A percentile compares a stretch with the other conserved stretches of the same genome.
phyloP scores from a whole-genome alignment of 2,329 filamentous ascomycete genomes.

The Calonectria pauciramosa region DNA sequence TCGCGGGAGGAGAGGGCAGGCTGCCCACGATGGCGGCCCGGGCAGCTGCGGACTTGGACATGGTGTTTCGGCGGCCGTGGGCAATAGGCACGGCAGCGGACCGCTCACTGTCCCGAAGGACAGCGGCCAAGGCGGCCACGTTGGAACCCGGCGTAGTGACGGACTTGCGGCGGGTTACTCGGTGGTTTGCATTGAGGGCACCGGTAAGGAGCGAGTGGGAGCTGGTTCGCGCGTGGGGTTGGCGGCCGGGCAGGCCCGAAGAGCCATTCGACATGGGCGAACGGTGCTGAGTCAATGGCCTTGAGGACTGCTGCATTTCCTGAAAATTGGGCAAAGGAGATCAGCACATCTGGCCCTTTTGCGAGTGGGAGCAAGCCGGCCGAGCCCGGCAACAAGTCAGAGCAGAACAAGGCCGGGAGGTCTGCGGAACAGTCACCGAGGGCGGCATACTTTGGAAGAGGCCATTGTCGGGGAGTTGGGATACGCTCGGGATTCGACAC shows the following conservation, averaged over 20 bases:
- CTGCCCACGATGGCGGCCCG: slow-evolving; percentile 67
- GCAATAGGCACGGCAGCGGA: slow-evolving; percentile 69
- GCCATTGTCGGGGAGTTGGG: slow-evolving; percentile 66
- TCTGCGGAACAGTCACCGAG: slow-evolving; percentile 39
- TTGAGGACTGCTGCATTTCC: slow-evolving; percentile 76
- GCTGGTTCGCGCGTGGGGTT: slow-evolving; percentile 80
- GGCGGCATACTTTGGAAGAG: slow-evolving; percentile 70
- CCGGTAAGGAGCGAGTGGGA: slow-evolving; percentile 85
- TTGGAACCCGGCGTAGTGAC: slow-evolving; percentile 83
- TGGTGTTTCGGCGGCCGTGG: slow-evolving; percentile 74
- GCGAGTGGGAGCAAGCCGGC: slow-evolving; percentile 49
- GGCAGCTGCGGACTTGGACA: slow-evolving; percentile 73
- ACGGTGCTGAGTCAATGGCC: slow-evolving; percentile 76
- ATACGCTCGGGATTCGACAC: slow-evolving; percentile 51
- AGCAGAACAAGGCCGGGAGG: slow-evolving; percentile 35
- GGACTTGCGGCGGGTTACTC: slow-evolving; percentile 94
- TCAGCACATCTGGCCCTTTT: slow-evolving; percentile 53
- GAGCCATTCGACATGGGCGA: slow-evolving; percentile 71
- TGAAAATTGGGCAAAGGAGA: slow-evolving; percentile 52
- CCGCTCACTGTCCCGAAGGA: slow-evolving; percentile 76
- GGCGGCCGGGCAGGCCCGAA: slow-evolving; percentile 71
- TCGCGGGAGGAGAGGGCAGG: slow-evolving; percentile 75
- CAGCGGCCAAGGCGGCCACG: slow-evolving; percentile 81
- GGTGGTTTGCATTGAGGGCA: slow-evolving; percentile 84
- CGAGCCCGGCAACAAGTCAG: slow-evolving; percentile 45